Evolutionary conservation across 2,329 filamentous ascomycete species (phyloP).

Genomic region (Grosmannia serpens): DNA sequence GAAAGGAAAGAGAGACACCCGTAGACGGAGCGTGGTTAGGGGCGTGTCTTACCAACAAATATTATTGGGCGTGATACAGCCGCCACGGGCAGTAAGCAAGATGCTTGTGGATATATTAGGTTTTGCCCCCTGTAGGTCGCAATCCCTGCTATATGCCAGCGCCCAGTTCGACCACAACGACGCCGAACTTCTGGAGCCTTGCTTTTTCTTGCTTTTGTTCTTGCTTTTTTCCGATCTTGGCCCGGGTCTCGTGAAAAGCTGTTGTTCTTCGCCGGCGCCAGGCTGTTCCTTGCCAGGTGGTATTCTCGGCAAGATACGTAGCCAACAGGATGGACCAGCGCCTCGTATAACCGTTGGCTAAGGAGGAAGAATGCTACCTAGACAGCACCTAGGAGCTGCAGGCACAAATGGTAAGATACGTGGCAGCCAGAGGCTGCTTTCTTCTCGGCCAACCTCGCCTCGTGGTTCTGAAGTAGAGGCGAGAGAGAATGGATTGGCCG

Average conservation of each 20-base stretch:
- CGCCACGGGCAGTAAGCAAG: neutral
- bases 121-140: neutral
- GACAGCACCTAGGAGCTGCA: neutral
- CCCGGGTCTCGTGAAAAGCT: neutral
- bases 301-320: neutral
- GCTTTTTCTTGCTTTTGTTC: neutral
- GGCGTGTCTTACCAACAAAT: neutral
- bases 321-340: neutral
- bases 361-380: neutral
- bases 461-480: too few species aligned
- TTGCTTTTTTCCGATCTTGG: neutral
- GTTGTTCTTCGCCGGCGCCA: neutral
- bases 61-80: neutral
- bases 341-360: neutral
- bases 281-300: neutral
- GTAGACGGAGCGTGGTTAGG: neutral
- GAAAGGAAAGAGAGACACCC: neutral
- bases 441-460: neutral
- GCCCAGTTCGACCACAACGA: neutral
- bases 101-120: slow-evolving; percentile 3
- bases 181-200: too few species aligned
- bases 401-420: neutral
- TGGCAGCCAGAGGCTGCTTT: neutral
- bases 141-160: neutral
- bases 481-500: too few species aligned